Evolutionary conservation across 116 monocot species (phyloP), one percentile per base, ranked within the genome.

Genomic region (Posidonia oceanica): DNA sequence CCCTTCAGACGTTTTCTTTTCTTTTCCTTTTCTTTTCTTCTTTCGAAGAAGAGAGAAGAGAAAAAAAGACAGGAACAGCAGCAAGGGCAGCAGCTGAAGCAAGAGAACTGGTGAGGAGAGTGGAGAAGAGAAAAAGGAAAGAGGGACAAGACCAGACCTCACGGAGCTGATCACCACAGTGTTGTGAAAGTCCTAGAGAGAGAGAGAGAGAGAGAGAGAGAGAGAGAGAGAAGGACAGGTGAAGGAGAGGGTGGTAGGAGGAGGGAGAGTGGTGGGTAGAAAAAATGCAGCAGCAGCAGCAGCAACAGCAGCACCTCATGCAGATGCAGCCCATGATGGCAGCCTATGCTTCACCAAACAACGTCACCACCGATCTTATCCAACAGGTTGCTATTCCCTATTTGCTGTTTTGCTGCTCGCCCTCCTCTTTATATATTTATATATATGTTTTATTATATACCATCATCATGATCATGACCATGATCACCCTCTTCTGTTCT

Each of bases 281-380:
- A 72, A 59, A 23, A 29, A 29, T 29, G 29, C 29, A 29, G 29
- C 29, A 29, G 37, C 72, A 72, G 53, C 73, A 73, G 72, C 77
- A 77, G 71, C 77, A 77, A 71, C 79, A 79, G 74, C 79, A 80
- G 71, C 80, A 80, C 39, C 72, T 80, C 71, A 75, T 80, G 75
- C 80, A 80, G 80, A 75, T 75, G 80, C 71, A 72, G 61, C 75
- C 80, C 60, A 70, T 80, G 75, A 75, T 75, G 75, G 66, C 80
- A 52, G 67, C 67, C 68, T 66, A 64, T 41, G 66, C 72, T 17
- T 66, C 67, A 52, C 75, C 69, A 17, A 80, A 68, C 67, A 75
- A 80, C 66, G 76, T 80, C 72, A 80, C 80, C 68, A 80, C 75
- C 44, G 80, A 80, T 75, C 70, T 80, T 67, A 80, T 80, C 71